phyloP scores from a whole-genome alignment of 495 filamentous ascomycete genomes.

The Tetracladium setigerum region DNA sequence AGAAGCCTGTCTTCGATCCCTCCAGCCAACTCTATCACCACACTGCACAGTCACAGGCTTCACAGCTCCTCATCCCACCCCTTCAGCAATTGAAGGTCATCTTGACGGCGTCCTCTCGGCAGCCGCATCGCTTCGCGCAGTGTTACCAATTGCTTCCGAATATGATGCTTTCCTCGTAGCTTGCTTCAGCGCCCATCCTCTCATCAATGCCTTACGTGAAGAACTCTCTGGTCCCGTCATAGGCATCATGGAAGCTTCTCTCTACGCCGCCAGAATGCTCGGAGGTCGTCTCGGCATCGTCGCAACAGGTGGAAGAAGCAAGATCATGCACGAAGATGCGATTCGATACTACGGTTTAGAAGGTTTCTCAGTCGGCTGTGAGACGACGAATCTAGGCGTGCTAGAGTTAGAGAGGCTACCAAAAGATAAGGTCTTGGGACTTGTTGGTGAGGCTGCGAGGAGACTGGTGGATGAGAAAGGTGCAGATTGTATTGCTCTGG shows the following conservation, averaged over 20 bases:
- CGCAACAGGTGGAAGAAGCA: conserved; percentile 30
- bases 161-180: conserved; percentile 43
- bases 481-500: conserved; percentile 37
- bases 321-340: conserved; percentile 32
- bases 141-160: conserved; percentile 29
- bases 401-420: conserved; percentile 33
- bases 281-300: conserved; percentile 35
- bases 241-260: conserved; percentile 42
- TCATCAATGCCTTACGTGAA: conserved; percentile 40
- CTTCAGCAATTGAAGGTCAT: conserved; percentile 38
- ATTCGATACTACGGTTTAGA: conserved; percentile 32
- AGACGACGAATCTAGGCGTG: conserved; percentile 31
- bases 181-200: conserved; percentile 42
- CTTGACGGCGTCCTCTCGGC: conserved; percentile 37
- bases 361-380: conserved; percentile 32
- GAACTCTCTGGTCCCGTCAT: conserved; percentile 35
- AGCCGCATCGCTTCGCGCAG: conserved; percentile 29
- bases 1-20: conserved; percentile 30
- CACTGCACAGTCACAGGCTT: conserved; percentile 36
- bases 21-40: conserved; percentile 31
- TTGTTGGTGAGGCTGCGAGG: conserved; percentile 30
- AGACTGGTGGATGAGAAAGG: conserved; percentile 30
- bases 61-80: conserved; percentile 35
- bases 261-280: conserved; percentile 30
- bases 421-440: conserved; percentile 29